A percentile compares a stretch with the other conserved stretches of the same genome.
phyloP scores from a whole-genome alignment of 129 eudicot genomes.

The Pulicaria dysenterica region DNA sequence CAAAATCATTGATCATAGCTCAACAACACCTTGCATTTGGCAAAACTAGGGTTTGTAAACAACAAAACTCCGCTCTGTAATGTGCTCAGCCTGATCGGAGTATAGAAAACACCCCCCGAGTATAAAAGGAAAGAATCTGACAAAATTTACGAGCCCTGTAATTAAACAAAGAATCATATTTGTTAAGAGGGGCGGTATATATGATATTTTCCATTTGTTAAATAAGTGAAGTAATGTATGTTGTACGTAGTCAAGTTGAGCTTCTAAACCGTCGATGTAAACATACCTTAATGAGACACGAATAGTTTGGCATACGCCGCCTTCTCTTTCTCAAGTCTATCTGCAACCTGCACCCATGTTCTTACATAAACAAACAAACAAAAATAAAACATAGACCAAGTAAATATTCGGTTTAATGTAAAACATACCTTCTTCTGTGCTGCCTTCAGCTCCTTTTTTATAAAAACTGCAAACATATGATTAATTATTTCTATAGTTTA shows the following conservation, averaged over 20 bases:
- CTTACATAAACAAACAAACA: not conserved
- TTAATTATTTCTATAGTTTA: not conserved
- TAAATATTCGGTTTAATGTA: not conserved
- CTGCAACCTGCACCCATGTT: constrained; percentile 43
- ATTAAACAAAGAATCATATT: not conserved
- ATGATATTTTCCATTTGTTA: too few species aligned
- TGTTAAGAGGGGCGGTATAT: too few species aligned
- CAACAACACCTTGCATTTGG: too few species aligned
- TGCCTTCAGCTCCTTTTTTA: constrained; percentile 67
- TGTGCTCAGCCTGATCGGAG: too few species aligned
- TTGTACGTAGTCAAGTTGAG: too few species aligned
- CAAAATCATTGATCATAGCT: too few species aligned
- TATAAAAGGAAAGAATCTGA: not conserved
- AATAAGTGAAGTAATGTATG: too few species aligned
- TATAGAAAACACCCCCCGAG: too few species aligned
- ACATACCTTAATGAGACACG: constrained; percentile 29
- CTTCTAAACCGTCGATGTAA: not conserved
- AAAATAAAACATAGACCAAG: not conserved
- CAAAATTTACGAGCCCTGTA: constrained; percentile 23
- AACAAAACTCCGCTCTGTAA: too few species aligned
- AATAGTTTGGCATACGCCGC: constrained; percentile 64
- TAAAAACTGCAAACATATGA: constrained; percentile 56
- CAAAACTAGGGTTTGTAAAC: too few species aligned
- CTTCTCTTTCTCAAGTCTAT: constrained; percentile 74
- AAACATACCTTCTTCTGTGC: constrained; percentile 61